Conservation (phyloP, 371 early-diverging fungal species). For the Mycotypha africana region DNA sequence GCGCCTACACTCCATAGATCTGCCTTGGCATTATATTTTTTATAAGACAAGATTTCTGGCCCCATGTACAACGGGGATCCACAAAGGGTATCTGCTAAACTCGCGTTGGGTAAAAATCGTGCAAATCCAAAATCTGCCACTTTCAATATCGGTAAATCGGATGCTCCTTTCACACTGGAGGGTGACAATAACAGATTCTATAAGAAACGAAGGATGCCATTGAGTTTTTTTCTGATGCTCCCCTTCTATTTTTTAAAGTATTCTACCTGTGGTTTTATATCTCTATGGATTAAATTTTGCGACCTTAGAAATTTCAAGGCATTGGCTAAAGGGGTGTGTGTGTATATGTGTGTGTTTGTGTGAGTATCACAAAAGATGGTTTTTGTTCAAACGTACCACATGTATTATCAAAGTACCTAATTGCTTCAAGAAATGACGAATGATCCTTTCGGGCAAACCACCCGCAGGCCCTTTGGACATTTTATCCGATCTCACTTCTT, state of each 20-base stretch:
- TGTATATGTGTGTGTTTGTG: no score
- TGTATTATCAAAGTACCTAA: constrained; percentile 49
- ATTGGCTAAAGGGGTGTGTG: no score
- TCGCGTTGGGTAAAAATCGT: constrained; percentile 72
- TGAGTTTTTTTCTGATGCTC: no score
- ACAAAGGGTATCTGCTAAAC: constrained; percentile 91
- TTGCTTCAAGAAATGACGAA: constrained; percentile 81
- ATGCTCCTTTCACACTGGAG: constrained; percentile 22
- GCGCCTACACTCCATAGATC: constrained; percentile 98
- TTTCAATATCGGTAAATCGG: constrained; percentile 71
- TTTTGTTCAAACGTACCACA: neutral
- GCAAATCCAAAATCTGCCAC: constrained; percentile 98
- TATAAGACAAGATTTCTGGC: constrained; percentile 89
- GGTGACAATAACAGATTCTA: constrained; percentile 73
- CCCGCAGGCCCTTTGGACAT: constrained; percentile 44
- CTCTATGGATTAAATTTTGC: constrained; percentile 89
- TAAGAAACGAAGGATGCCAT: neutral
- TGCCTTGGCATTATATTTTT: constrained; percentile 90
- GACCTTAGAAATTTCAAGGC: constrained; percentile 86
- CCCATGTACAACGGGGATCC: constrained; percentile 97
- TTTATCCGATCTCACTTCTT: constrained; percentile 50
- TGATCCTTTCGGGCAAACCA: constrained; percentile 74
- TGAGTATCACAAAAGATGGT: neutral
- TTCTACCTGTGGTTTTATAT: constrained; percentile 91
- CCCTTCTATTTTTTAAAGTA: no score